These are phyloP conservation scores for Dendrobium nobile DNA, from an alignment of 106 monocot species.

Conservation along the genomic window DNA sequence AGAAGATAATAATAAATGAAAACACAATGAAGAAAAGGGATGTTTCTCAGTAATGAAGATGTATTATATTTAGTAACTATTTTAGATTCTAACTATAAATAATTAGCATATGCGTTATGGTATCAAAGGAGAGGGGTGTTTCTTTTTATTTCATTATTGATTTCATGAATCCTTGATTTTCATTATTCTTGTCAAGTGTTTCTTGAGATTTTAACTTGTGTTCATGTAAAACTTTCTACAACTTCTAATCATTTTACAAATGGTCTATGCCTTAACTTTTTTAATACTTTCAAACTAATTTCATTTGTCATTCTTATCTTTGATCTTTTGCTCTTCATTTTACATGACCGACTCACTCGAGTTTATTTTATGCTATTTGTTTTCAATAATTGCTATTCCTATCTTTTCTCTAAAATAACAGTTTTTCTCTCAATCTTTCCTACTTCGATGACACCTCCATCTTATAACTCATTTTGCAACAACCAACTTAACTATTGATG, in stretches of 20 bases:
- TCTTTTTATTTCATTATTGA: not conserved
- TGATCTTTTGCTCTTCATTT: not conserved
- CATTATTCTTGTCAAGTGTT: not conserved
- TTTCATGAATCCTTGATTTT: not conserved
- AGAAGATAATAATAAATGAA: too few relatives aligned
- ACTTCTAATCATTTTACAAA: not conserved
- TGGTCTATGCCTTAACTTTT: not conserved
- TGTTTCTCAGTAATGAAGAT: too few relatives aligned
- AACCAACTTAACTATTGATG: not conserved
- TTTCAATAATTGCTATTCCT: not conserved
- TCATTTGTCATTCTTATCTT: not conserved
- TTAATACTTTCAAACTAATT: not conserved
- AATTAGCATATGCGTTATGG: too few relatives aligned
- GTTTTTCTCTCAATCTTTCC: not conserved
- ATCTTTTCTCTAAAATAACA: not conserved
- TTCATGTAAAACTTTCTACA: too few relatives aligned
- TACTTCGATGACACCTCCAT: not conserved
- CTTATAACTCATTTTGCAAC: not conserved
- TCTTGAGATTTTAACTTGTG: too few relatives aligned
- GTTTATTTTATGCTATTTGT: not conserved
- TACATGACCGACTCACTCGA: not conserved
- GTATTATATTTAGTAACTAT: too few relatives aligned
- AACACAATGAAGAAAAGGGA: too few relatives aligned
- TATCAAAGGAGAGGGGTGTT: not conserved
- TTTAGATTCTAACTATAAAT: too few relatives aligned